Evolutionary conservation across 78 protist genomes (phyloP).

Genomic region (Speleostelium caveatum): DNA sequence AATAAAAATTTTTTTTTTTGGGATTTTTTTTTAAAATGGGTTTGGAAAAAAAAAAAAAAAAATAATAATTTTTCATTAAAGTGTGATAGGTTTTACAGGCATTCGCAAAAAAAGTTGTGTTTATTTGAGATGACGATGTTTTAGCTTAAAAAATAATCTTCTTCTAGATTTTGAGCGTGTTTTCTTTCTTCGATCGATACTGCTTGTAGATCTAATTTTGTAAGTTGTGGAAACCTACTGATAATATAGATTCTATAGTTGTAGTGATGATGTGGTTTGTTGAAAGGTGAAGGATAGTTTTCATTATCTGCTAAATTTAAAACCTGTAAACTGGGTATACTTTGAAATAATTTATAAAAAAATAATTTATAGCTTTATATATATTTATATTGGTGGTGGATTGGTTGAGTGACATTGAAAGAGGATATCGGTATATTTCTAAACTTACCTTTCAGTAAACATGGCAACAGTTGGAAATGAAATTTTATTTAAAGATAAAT

Average conservation of each 20-base stretch:
- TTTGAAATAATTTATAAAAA: constrained; percentile 41
- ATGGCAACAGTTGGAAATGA: constrained; percentile 29
- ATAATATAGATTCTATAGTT: constrained; percentile 71
- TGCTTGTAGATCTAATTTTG: constrained; percentile 39
- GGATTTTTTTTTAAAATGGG: no score
- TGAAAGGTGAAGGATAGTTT: constrained; percentile 53
- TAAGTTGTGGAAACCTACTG: constrained; percentile 55
- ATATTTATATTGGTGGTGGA: not conserved
- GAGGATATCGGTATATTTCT: no score
- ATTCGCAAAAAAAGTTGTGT: no score
- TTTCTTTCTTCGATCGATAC: constrained; percentile 57
- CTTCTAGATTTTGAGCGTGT: constrained; percentile 60
- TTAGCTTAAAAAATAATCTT: constrained; percentile 1
- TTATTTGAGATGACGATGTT: no score
- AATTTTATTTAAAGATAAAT: constrained; percentile 44
- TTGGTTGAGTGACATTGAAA: no score
- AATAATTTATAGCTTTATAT: constrained; percentile 7
- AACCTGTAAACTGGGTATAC: constrained; percentile 14
- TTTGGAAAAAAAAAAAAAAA: no score
- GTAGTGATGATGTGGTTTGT: constrained; percentile 72
- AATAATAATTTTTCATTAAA: no score
- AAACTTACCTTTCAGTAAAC: constrained; percentile 20
- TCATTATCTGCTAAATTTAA: constrained; percentile 55
- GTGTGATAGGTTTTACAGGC: no score
- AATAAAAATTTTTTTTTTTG: no score